A percentile compares a stretch with the other conserved stretches of the same genome.
phyloP scores from a whole-genome alignment of 2,329 filamentous ascomycete species.

The Aureobasidium namibiae region DNA sequence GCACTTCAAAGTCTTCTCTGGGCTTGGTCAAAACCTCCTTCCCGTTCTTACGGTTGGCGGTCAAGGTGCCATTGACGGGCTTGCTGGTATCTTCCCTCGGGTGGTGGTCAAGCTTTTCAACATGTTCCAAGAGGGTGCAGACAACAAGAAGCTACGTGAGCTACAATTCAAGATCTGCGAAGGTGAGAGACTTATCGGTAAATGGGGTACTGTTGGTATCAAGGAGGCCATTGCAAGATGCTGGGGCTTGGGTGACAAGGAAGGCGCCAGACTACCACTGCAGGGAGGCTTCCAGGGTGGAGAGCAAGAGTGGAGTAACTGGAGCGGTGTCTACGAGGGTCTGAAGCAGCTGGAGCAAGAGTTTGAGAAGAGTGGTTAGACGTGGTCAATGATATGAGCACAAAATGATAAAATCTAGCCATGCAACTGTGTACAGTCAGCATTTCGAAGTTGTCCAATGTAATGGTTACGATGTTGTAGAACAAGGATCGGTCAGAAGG shows the following conservation, averaged over 20 bases:
- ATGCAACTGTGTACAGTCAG: background rate
- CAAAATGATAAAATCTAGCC: background rate
- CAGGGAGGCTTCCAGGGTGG: slow-evolving; percentile 50
- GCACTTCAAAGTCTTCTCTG: slow-evolving; percentile 55
- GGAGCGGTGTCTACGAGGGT: slow-evolving; percentile 38
- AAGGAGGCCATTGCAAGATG: slow-evolving; percentile 55
- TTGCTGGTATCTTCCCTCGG: slow-evolving; percentile 58
- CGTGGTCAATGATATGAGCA: background rate
- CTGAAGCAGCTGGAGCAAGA: slow-evolving; percentile 38
- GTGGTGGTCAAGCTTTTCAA: slow-evolving; percentile 51
- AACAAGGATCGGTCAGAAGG: background rate
- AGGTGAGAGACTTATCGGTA: slow-evolving; percentile 54
- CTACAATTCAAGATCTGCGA: slow-evolving; percentile 55
- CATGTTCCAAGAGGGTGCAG: slow-evolving; percentile 35
- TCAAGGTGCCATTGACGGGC: slow-evolving; percentile 58
- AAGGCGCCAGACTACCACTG: slow-evolving; percentile 53
- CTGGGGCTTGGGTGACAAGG: slow-evolving; percentile 50
- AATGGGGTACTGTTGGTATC: slow-evolving; percentile 55
- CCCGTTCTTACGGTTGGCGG: slow-evolving; percentile 55
- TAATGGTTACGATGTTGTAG: background rate
- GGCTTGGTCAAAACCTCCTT: slow-evolving; percentile 57
- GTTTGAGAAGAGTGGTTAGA: slow-evolving; percentile 6
- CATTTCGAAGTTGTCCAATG: background rate
- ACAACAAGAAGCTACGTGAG: slow-evolving; percentile 42
- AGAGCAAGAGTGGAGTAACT: slow-evolving; percentile 49